Evolutionary conservation across 2,329 filamentous ascomycete species (phyloP), one percentile per base, ranked within the genome.

Genomic region (Teratosphaeria destructans): DNA sequence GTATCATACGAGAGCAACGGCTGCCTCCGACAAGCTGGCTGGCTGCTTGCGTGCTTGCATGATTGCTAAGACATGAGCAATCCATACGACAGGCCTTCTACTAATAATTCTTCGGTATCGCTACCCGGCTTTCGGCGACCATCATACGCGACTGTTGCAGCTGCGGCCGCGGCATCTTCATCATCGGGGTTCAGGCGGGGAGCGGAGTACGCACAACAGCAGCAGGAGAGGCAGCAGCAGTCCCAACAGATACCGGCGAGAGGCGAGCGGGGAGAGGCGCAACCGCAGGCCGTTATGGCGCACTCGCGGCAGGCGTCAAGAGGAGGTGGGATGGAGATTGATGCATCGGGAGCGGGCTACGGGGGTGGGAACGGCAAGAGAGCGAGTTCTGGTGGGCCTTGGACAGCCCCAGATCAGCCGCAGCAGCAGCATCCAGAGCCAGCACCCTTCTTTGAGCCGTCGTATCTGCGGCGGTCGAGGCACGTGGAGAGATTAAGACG

Each of bases 391-490:
- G 43, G 43, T 11, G 43, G 43, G n/a, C 16, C 43, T 19, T 49
- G 43, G 43, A 49, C 43, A 11, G 10, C 19, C 2, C 16, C 43
- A 19, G 43, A 49, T 49, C 43, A 19, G 43, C 43, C 43, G 19
- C 43, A 6, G 19, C 43, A 19, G 34, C 64, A 19, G 34, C 64
- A 67, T 39, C 66, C 70, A 6, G 65, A 69, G 52, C 64, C 68
- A 37, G 62, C 65, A 19, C 62, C 66, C 5, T 93, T 93, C 78
- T 91, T 96, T 73, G 81, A 86, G 11, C 93, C 93, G 0, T 91
- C 90, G 5, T 96, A 96, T 74, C 81, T 97, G 53, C 80, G 81
- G 65, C 84, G 84, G 47, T 93, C 90, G 14, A 83, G 85, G 68
- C 92, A 96, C 73, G 84, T 93, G 57, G 82, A 87, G 67, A 85